These are phyloP conservation scores for Metschnikowia sp. DNA, from an alignment of 805 yeast genomes.

Conservation along the genomic window DNA sequence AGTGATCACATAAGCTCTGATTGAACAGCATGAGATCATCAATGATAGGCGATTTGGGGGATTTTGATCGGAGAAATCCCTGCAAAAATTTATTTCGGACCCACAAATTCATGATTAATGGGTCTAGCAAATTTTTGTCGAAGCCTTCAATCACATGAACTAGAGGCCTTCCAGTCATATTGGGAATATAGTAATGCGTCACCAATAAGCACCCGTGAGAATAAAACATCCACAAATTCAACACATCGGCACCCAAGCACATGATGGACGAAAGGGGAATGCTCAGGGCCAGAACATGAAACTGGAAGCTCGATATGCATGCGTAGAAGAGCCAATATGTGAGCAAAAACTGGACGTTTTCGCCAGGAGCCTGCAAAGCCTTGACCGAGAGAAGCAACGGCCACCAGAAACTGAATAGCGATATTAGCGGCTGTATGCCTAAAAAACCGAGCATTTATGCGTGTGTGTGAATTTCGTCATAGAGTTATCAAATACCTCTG, in stretches of 20 bases:
- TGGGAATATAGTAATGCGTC: slow-evolving; percentile 9
- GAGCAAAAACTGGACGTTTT: slow-evolving; percentile 10
- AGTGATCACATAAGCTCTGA: slow-evolving; percentile 4
- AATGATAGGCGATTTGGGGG: slow-evolving; percentile 1
- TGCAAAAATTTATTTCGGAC: slow-evolving; percentile 9
- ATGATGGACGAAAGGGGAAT: slow-evolving; percentile 3
- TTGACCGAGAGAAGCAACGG: slow-evolving; percentile 12
- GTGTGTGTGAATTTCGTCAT: no score
- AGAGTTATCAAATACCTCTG: no score
- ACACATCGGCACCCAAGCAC: slow-evolving; percentile 3
- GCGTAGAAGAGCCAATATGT: slow-evolving; percentile 14
- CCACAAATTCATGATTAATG: slow-evolving; percentile 5
- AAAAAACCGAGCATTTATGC: neutral
- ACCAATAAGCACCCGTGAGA: slow-evolving; percentile 14
- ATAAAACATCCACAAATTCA: slow-evolving; percentile 15
- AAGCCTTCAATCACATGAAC: neutral
- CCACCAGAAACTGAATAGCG: slow-evolving; percentile 12
- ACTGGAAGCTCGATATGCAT: slow-evolving; percentile 3
- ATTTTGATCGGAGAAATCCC: neutral
- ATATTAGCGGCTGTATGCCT: slow-evolving; percentile 3
- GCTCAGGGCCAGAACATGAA: neutral
- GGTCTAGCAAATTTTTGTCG: slow-evolving; percentile 7
- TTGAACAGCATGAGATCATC: slow-evolving; percentile 11
- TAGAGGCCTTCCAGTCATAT: neutral
- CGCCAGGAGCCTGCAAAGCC: slow-evolving; percentile 8